Evolutionary conservation across 106 monocot genomes (phyloP).

Genomic region (Dendrobium nobile): DNA sequence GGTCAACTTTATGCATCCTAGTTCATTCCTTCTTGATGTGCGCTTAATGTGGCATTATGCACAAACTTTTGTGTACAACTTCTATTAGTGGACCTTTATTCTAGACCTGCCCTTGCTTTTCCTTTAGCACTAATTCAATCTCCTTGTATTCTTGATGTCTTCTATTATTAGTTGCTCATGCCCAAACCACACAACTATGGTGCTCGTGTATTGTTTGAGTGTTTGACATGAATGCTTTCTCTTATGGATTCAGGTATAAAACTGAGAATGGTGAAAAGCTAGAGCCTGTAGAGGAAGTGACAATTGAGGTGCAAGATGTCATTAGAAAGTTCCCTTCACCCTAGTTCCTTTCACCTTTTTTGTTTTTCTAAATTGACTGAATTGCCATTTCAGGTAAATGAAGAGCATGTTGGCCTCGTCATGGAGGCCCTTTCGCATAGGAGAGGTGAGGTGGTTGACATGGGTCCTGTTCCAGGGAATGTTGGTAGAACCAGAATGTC

Average conservation of each 20-base stretch:
- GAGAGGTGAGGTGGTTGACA: conserved; percentile 80
- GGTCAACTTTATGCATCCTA: background rate
- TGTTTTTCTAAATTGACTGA: background rate
- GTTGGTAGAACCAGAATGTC: conserved; percentile 68
- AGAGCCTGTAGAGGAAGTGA: conserved; percentile 99
- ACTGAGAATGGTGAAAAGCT: conserved; percentile 62
- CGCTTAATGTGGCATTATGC: background rate
- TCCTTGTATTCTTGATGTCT: background rate
- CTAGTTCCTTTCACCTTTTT: background rate
- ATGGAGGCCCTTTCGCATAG: conserved; percentile 99
- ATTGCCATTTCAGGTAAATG: conserved; percentile 57
- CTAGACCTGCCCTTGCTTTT: background rate
- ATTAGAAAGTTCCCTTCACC: background rate
- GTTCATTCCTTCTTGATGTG: background rate
- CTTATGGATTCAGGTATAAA: conserved; percentile 68
- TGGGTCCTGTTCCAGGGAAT: conserved; percentile 90
- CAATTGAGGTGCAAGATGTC: conserved; percentile 67
- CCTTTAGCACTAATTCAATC: background rate
- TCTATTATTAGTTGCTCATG: background rate
- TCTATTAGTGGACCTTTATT: background rate
- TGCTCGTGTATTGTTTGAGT: background rate
- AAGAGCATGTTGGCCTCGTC: conserved; percentile 97
- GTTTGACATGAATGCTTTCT: background rate
- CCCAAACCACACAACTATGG: background rate
- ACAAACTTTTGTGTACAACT: background rate